Evolutionary conservation across 768 basidiomycete genomes (phyloP).

Genomic region (Pholiota conissans): DNA sequence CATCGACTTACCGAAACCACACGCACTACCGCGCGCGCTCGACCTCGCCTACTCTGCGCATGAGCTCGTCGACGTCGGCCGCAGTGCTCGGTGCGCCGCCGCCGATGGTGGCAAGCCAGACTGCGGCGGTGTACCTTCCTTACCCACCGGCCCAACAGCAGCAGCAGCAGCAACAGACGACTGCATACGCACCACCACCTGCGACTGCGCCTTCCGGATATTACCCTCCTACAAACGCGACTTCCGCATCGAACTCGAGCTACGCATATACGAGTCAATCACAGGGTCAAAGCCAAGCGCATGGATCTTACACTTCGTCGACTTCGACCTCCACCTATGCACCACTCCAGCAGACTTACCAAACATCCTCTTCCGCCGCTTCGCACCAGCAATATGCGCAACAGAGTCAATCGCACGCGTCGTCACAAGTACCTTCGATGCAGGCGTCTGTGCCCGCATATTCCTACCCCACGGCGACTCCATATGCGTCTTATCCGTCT

Average conservation of each 20-base stretch:
- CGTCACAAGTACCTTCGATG: background rate
- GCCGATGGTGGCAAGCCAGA: background rate
- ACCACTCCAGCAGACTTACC: background rate
- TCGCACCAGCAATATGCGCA: background rate
- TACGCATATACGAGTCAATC: background rate
- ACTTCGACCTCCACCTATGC: background rate
- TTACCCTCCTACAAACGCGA: background rate
- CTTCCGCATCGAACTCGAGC: background rate
- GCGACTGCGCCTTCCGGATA: background rate
- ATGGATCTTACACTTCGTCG: background rate
- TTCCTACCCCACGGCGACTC: background rate
- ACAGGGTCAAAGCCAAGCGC: background rate
- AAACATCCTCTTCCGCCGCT: background rate
- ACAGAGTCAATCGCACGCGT: background rate
- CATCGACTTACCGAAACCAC: background rate
- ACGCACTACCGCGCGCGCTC: slow-evolving; percentile 59
- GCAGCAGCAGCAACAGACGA: background rate
- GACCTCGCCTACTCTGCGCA: slow-evolving; percentile 53
- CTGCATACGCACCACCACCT: background rate
- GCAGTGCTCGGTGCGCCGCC: background rate
- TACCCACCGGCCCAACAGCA: background rate
- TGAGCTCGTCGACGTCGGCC: background rate
- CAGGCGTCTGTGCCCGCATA: slow-evolving; percentile 5
- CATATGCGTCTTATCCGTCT: slow-evolving; percentile 4
- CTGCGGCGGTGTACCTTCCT: background rate